Percentiles rank a stretch among this genome's conserved stretches.
These are phyloP conservation scores for Blastobotrys attinorum DNA, from an alignment of 805 yeast genomes.

Conservation along the genomic window DNA sequence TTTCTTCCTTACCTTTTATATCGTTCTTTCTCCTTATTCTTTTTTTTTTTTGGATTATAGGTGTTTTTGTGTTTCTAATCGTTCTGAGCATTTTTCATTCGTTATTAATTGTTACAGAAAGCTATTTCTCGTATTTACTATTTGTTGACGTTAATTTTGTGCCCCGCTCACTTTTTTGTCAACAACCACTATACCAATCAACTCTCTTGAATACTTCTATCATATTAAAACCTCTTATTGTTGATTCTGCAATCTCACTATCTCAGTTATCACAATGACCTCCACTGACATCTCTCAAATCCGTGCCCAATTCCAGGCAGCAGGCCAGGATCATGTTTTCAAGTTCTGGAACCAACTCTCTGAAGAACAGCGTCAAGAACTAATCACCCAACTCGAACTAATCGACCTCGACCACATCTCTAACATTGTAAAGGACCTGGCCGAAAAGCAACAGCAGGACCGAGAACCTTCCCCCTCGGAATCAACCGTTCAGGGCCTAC, in stretches of 20 bases:
- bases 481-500: constrained; percentile 23
- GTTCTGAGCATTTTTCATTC: neutral
- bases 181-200: neutral
- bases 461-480: constrained; percentile 5
- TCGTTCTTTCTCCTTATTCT: neutral
- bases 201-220: neutral
- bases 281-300: constrained; percentile 13
- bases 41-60: neutral
- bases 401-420: constrained; percentile 31
- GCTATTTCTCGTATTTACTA: too few species aligned
- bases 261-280: constrained; percentile 10
- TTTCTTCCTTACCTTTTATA: too few species aligned
- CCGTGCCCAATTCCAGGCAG: constrained; percentile 21
- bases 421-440: constrained; percentile 22
- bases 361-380: constrained; percentile 18
- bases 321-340: constrained; percentile 36
- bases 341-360: constrained; percentile 29
- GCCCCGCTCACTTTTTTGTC: too few species aligned
- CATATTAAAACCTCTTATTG: neutral
- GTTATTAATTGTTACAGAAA: too few species aligned
- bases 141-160: too few species aligned
- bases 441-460: constrained; percentile 9
- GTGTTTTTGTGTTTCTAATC: neutral
- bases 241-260: neutral
- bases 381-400: constrained; percentile 28